Evolutionary conservation across 2,329 filamentous ascomycete genomes (phyloP).

Genomic region (Sporothrix pallida): DNA sequence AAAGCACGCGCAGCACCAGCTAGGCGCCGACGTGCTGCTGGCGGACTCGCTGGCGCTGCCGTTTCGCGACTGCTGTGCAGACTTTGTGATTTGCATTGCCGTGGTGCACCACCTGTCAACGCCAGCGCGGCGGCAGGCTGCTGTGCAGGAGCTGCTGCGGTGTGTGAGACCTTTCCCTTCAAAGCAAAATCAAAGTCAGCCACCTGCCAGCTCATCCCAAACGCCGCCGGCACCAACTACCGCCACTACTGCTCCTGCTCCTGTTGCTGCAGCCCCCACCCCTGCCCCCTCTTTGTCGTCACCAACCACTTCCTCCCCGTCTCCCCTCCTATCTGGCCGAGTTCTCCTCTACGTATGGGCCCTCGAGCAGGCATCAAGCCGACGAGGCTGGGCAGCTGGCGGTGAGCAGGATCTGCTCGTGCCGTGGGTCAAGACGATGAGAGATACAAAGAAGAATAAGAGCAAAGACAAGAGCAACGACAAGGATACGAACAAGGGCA

Average conservation of each 20-base stretch:
- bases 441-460: conserved; percentile 28
- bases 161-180: conserved; percentile 55
- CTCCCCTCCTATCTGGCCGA: conserved; percentile 55
- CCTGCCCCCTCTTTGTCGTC: conserved; percentile 20
- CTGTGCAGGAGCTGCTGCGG: conserved; percentile 72
- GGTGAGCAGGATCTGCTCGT: conserved; percentile 91
- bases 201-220: conserved; percentile 12
- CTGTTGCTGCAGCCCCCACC: not conserved
- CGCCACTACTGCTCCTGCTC: not conserved
- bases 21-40: conserved; percentile 68
- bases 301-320: conserved; percentile 35
- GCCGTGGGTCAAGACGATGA: conserved; percentile 72
- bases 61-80: conserved; percentile 64
- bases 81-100: conserved; percentile 93
- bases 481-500: conserved; percentile 17
- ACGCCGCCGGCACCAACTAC: conserved; percentile 1
- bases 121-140: conserved; percentile 70
- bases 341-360: conserved; percentile 94
- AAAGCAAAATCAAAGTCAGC: not conserved
- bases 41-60: conserved; percentile 86
- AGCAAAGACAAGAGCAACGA: conserved; percentile 15
- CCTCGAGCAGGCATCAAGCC: conserved; percentile 84
- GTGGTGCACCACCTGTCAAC: conserved; percentile 95
- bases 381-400: conserved; percentile 85
- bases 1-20: conserved; percentile 39